Base-by-base conservation (phyloP, 192 early-diverging fungal species). In the Globomyces pollinis-pini region DNA sequence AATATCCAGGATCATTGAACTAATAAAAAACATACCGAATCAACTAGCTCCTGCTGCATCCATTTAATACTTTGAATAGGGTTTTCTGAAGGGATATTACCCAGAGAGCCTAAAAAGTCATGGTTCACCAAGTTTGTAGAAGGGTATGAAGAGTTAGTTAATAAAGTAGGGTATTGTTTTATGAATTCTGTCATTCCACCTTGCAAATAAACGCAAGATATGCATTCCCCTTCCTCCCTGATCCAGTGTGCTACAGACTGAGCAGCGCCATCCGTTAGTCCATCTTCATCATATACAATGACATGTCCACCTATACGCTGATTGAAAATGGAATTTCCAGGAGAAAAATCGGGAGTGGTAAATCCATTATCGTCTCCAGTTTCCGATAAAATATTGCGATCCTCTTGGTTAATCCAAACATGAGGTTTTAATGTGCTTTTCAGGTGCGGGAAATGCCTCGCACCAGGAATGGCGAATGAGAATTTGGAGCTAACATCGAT, bases 111-210 rank as follows among this genome's bases (percentile, higher is more conserved):
- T 26, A 54, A 34, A 26, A 9, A 36, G 6, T 26, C 21, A 39
- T 39, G 52, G 33, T 47, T 26, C 28, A 47, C 44, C 15, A 28
- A 26, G 23, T 47, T 20, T 8, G 23, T 47, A 26, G 28, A 47
- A 11, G 44, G 44, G 0, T 47, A 15, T 26, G 44, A 26, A 47
- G 23, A 47, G 23, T 47, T 28, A 6, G 23, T 47, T 47, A 47
- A 26, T n/a, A 47, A 26, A n/a, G n/a, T 26, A 26, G 0, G 3
- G 20, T 32, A 18, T 24, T 26, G 23, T 54, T 54, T 39, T 9
- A 54, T 13, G 33, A 54, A 54, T 39, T 36, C 52, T 24, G 29
- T 11, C 11, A 54, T 54, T 21, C 52, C 52, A 13, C 52, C 52
- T 1, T 54, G 21, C 23, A 47, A 26, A 24, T 54, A 36, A 54